Evolutionary conservation across 176 grass and related monocot genomes (phyloP).

Genomic region (Ananas comosus): DNA sequence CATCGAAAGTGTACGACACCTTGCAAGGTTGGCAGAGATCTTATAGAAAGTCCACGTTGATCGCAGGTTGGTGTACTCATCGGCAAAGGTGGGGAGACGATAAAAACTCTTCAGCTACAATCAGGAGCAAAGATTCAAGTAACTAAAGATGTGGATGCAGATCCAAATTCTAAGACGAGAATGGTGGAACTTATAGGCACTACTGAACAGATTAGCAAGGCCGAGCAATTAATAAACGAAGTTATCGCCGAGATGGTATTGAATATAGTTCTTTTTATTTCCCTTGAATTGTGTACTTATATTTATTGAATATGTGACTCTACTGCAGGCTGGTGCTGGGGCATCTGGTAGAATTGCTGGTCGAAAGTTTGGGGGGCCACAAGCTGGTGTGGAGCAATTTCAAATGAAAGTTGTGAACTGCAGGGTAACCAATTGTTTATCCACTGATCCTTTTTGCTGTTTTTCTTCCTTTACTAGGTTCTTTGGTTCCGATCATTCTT

Average conservation of each 20-base stretch:
- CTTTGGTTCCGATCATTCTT: background rate
- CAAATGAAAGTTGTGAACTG: slow-evolving; percentile 89
- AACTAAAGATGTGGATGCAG: slow-evolving; percentile 76
- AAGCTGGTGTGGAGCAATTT: slow-evolving; percentile 66
- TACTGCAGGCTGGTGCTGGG: slow-evolving; percentile 64
- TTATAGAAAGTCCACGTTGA: background rate
- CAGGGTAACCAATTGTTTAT: slow-evolving; percentile 38
- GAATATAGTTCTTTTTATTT: background rate
- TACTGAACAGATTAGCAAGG: slow-evolving; percentile 77
- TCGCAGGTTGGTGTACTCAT: slow-evolving; percentile 91
- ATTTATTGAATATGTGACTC: slow-evolving; percentile 3
- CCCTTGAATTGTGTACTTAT: slow-evolving; percentile 3
- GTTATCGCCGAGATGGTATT: slow-evolving; percentile 64
- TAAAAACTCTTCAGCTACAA: slow-evolving; percentile 72
- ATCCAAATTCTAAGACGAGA: slow-evolving; percentile 56
- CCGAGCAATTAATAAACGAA: slow-evolving; percentile 77
- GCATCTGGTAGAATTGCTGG: slow-evolving; percentile 42
- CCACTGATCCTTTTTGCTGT: background rate
- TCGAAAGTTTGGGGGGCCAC: slow-evolving; percentile 41
- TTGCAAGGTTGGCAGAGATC: background rate
- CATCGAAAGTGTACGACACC: too few species aligned
- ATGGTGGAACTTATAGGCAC: slow-evolving; percentile 78
- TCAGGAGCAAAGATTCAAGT: slow-evolving; percentile 97
- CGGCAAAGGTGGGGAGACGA: slow-evolving; percentile 87
- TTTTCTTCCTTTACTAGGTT: background rate